Base-by-base conservation (phyloP, 2,329 filamentous ascomycete species). In the Zalaria sp. region DNA sequence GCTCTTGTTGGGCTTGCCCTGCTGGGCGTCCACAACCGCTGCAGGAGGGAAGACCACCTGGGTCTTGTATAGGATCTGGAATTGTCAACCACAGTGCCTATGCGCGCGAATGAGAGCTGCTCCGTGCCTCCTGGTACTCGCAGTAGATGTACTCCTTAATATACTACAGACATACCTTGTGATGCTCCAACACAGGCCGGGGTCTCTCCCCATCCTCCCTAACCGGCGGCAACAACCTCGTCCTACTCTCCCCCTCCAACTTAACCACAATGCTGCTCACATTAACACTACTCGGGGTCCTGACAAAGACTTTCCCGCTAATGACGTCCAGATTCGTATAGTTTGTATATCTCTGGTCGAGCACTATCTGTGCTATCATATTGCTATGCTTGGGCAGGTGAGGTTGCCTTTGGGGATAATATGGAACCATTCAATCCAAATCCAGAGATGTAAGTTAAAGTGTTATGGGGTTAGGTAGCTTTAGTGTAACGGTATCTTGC, bases 191-290 rank as follows among this genome's bases (percentile, higher is more conserved):
- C 49, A 61, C 64, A 46, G 55, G 65, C 54, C 55, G 62, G 57
- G 61, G 65, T 56, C 55, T 66, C 58, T 58, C 65, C 47, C 54
- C 52, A 48, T 51, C 55, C 51, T 38, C 59, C 57, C 54, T 65
- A 46, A 51, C 55, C 50, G 51, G 74, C 63, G 47, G 73, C 57
- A 61, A 66, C 58, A 86, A 62, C 35, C 80, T 71, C 4, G 83
- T 88, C 47, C 72, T 72, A 38, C 78, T 78, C 62, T 91, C 83
- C 50, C 84, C 84, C 57, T 91, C 84, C 28, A 91, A 74, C 66
- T 91, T 91, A 54, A 89, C 83, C 32, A 85, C 69, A 47, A 91
- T 79, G 34, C 59, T 62, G 43, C 60, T 62, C 28, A 74, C 58
- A 48, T 64, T 67, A 41, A 61, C 63, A 25, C 62, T 60, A 49